Evolutionary conservation across 768 basidiomycete genomes (phyloP), one percentile per base, ranked within the genome.

Genomic region (Suillus cothurnatus): DNA sequence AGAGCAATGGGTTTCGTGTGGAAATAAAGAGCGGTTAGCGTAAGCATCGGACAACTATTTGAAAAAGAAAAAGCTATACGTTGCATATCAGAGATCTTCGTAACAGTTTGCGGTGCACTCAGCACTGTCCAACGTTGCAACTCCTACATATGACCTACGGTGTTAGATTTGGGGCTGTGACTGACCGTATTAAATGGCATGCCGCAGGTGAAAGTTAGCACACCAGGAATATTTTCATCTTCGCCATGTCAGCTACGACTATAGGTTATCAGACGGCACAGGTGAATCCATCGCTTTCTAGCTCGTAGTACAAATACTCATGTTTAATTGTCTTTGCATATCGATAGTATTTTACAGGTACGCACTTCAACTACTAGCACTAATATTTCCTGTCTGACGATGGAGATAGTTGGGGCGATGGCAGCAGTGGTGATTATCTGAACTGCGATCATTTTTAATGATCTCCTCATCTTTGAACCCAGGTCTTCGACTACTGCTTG

Each of bases 401-500:
- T 56, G 6, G 7, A 23, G 2, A 56, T 47, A 56, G 55, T 36
- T 56, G 55, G 32, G 36, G 55, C 55, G 11, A 56, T 56, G 34
- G 21, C 32, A 34, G 21, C 21, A 32, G 55, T 32, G 32, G 55
- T 56, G 21, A 19, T 21, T n/a, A 3, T 36, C 32, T 15, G 6
- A 8, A n/a, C n/a, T 8, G 2, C 2, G 1, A 6, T 47, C 34
- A 15, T 56, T 7, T 12, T 1, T 7, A 15, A 34, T n/a, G 8
- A 4, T 3, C 14, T 50, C 3, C 7, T 28, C 23, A 41, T 49
- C 12, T 61, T 14, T 45, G 56, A 23, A 36, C 23, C 8, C 38
- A 63, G 62, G 41, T 39, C 34, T 63, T 31, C 17, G 62, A 63
- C 32, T 63, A 63, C 7, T 59, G 56, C 17, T 26, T 60, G 34